Evolutionary conservation across 257 asterid species (phyloP).

Genomic region (Ilex asprella): DNA sequence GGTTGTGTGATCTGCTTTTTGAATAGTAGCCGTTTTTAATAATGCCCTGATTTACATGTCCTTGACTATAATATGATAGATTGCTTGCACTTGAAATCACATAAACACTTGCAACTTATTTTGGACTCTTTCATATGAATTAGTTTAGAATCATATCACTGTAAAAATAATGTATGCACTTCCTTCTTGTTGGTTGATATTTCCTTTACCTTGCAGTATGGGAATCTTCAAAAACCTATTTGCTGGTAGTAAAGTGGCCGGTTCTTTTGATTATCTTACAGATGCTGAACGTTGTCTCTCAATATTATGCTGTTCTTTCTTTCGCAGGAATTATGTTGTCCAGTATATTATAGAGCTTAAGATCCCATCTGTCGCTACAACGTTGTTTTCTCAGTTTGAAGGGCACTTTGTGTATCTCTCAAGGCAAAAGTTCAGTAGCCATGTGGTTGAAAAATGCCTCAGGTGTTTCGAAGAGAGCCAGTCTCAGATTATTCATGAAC

Average conservation of each 20-base stretch:
- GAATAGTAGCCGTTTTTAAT: too few species aligned
- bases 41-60: too few species aligned
- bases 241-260: not conserved
- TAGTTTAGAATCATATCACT: too few species aligned
- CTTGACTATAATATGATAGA: too few species aligned
- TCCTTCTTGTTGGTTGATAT: not conserved
- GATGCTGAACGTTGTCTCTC: not conserved
- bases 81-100: too few species aligned
- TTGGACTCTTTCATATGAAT: too few species aligned
- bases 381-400: conserved; percentile 27
- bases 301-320: not conserved
- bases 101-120: too few species aligned
- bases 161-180: too few species aligned
- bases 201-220: not conserved
- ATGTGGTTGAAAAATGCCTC: conserved; percentile 38
- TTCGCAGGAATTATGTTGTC: conserved; percentile 44
- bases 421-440: conserved; percentile 42
- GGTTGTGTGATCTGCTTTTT: too few species aligned
- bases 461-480: conserved; percentile 22
- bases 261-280: not conserved
- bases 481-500: conserved; percentile 1
- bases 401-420: conserved; percentile 31
- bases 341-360: conserved; percentile 33
- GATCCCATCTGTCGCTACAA: conserved; percentile 21
- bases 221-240: not conserved